phyloP scores from a whole-genome alignment of 805 yeast genomes.

The Clavispora santaluciae region DNA sequence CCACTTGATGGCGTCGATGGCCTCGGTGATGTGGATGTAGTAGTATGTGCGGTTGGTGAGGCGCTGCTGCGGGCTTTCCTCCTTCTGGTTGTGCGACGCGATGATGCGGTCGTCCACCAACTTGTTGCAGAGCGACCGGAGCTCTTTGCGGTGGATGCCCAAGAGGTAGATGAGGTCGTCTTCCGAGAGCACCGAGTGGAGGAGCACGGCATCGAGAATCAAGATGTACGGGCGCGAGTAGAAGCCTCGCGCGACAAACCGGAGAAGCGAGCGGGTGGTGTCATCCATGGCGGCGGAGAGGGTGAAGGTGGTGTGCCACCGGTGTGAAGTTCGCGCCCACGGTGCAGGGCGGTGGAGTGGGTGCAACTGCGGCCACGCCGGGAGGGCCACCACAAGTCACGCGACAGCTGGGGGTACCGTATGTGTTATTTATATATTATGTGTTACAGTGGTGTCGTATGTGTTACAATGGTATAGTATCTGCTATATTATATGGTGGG shows the following conservation, averaged over 20 bases:
- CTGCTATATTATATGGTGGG: no score
- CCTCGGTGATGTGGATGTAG: conserved; percentile 85
- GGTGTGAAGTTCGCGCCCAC: not conserved
- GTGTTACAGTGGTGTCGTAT: no score
- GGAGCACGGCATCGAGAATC: conserved; percentile 78
- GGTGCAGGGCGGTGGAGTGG: not conserved
- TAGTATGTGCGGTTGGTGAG: conserved; percentile 74
- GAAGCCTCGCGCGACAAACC: conserved; percentile 82
- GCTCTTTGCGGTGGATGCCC: conserved; percentile 81
- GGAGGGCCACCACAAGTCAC: no score
- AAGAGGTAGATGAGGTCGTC: conserved; percentile 81
- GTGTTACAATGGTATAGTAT: no score
- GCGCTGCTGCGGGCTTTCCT: conserved; percentile 52
- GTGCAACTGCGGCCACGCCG: no score
- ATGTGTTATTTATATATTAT: no score
- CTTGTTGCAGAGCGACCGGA: conserved; percentile 75
- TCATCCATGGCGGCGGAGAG: conserved; percentile 29
- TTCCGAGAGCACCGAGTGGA: conserved; percentile 87
- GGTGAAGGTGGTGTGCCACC: not conserved
- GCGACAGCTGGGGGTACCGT: no score
- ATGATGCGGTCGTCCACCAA: conserved; percentile 81
- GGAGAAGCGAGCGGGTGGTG: conserved; percentile 50
- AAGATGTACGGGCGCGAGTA: conserved; percentile 80
- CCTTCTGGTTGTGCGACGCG: conserved; percentile 66
- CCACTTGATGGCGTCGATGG: conserved; percentile 96